Evolutionary conservation across 2,329 filamentous ascomycete genomes (phyloP).

Genomic region (Sporothrix protearum): DNA sequence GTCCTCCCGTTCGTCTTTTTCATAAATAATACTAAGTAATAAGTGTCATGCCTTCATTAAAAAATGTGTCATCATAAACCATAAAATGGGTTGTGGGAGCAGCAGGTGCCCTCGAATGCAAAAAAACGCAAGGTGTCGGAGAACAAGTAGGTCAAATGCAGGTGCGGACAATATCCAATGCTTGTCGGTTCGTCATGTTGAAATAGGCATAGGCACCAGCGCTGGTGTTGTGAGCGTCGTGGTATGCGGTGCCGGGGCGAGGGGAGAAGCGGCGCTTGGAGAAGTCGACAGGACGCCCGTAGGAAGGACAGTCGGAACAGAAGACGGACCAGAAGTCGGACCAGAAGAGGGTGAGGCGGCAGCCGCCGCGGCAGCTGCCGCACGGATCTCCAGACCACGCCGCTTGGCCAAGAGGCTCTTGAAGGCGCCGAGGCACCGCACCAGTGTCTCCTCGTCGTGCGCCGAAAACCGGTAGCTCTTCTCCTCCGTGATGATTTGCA

Average conservation of each 20-base stretch:
- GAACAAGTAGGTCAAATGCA: not conserved
- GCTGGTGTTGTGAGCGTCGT: slow-evolving; percentile 2
- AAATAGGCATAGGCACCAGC: not conserved
- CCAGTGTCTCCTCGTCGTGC: slow-evolving; percentile 73
- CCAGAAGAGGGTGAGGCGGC: slow-evolving; percentile 17
- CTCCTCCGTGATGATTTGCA: slow-evolving; percentile 92
- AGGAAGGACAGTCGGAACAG: not conserved
- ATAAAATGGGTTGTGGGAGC: not conserved
- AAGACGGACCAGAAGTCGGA: not conserved
- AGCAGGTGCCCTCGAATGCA: not conserved
- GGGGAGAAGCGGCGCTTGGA: not conserved
- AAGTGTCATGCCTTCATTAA: slow-evolving; percentile 8
- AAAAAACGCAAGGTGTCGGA: not conserved
- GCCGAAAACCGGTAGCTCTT: slow-evolving; percentile 77
- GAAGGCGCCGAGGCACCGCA: slow-evolving; percentile 82
- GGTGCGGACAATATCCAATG: slow-evolving; percentile 11
- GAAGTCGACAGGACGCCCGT: not conserved
- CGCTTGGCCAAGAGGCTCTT: slow-evolving; percentile 78
- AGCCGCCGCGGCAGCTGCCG: slow-evolving; percentile 34
- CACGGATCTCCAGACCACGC: slow-evolving; percentile 57
- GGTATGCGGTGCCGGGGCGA: not conserved
- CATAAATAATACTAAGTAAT: slow-evolving; percentile 6
- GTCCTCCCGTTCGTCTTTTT: not conserved
- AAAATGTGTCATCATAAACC: slow-evolving; percentile 17
- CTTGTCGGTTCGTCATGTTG: slow-evolving; percentile 18